Percentiles rank a stretch among this genome's conserved stretches.
These are phyloP conservation scores for Leucocoprinus sp. DNA, from an alignment of 768 basidiomycete species.

Conservation along the genomic window DNA sequence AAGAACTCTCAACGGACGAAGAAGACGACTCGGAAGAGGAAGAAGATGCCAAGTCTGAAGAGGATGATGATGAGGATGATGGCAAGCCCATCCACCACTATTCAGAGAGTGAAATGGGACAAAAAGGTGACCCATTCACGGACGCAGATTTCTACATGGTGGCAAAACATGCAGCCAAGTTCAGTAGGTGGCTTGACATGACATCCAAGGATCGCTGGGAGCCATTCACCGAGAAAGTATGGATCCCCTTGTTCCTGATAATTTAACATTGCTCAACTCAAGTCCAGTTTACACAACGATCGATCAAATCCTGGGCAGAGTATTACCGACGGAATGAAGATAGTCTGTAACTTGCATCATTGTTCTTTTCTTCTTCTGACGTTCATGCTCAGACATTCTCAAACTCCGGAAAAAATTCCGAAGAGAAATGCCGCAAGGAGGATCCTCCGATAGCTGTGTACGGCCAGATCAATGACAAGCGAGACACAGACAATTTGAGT, in stretches of 20 bases:
- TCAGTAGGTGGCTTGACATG: constrained; percentile 35
- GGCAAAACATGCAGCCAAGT: constrained; percentile 49
- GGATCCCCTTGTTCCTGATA: constrained; percentile 8
- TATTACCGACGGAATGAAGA: constrained; percentile 45
- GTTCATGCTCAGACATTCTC: constrained; percentile 22
- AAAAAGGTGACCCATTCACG: constrained; percentile 38
- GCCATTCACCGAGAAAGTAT: constrained; percentile 42
- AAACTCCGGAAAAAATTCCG: constrained; percentile 32
- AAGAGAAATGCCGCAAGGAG: constrained; percentile 17
- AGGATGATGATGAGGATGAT: constrained; percentile 25
- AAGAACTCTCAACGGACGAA: constrained; percentile 21
- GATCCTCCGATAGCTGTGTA: constrained; percentile 20
- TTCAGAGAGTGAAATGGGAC: constrained; percentile 46
- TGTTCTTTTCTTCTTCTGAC: background rate
- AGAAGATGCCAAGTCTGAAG: constrained; percentile 19
- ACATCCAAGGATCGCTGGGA: constrained; percentile 44
- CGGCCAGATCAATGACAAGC: constrained; percentile 22
- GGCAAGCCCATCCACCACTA: constrained; percentile 27
- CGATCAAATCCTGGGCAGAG: constrained; percentile 53
- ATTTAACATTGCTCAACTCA: background rate
- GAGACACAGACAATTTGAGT: constrained; percentile 25
- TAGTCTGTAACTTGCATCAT: constrained; percentile 24
- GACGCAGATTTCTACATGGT: constrained; percentile 56
- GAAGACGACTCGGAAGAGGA: constrained; percentile 18
- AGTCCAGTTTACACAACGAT: constrained; percentile 44